Evolutionary conservation across 2,329 filamentous ascomycete genomes (phyloP).

Genomic region (Chaetomium sp.): DNA sequence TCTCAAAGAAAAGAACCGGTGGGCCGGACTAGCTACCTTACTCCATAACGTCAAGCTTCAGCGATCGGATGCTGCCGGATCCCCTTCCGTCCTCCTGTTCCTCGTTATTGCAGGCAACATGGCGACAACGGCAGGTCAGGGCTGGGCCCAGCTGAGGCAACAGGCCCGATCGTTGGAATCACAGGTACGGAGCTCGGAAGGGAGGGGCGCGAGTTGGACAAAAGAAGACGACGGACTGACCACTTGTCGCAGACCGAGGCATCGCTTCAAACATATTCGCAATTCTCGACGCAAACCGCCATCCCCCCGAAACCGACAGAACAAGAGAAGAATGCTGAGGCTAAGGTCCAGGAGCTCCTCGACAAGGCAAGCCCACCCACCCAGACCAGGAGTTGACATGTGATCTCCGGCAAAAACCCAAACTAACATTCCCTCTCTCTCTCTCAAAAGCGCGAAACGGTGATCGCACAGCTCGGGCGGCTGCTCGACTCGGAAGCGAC

Average conservation of each 20-base stretch:
- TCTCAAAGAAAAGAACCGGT: conserved; percentile 20
- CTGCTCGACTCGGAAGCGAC: conserved; percentile 91
- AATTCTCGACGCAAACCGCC: conserved; percentile 79
- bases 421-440: conserved; percentile 27
- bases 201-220: background rate
- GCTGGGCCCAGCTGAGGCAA: conserved; percentile 93
- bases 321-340: conserved; percentile 78
- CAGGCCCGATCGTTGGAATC: conserved; percentile 87
- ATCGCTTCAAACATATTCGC: conserved; percentile 82
- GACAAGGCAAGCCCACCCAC: conserved; percentile 63
- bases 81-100: conserved; percentile 9
- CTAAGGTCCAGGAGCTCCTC: conserved; percentile 80
- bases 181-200: conserved; percentile 62
- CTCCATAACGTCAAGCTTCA: conserved; percentile 8
- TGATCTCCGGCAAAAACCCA: background rate
- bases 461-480: conserved; percentile 80
- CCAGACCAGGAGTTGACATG: background rate
- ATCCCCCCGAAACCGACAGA: conserved; percentile 82
- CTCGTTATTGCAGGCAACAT: conserved; percentile 29
- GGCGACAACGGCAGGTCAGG: conserved; percentile 41
- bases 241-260: conserved; percentile 70
- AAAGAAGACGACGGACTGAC: conserved; percentile 1
- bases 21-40: background rate
- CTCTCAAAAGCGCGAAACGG: conserved; percentile 69
- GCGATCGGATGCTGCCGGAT: conserved; percentile 22